Conservation (phyloP, 371 early-diverging fungal species). For the Dentiscutata heterogama region DNA sequence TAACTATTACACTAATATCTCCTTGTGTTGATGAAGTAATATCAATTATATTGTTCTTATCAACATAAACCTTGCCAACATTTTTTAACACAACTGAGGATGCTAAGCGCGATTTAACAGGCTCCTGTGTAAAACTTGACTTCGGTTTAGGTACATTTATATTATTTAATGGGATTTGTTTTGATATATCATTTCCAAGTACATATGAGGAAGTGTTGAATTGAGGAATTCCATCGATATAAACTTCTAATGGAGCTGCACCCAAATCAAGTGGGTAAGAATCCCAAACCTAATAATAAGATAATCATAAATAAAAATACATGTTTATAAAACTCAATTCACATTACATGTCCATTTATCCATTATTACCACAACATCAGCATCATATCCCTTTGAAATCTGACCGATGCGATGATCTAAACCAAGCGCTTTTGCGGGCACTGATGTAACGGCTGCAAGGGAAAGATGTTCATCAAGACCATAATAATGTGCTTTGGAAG, state of each 20-base stretch:
- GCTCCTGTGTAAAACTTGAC: conserved; percentile 34
- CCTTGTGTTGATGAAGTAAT: conserved; percentile 14
- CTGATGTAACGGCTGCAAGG: conserved; percentile 75
- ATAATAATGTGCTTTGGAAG: conserved; percentile 82
- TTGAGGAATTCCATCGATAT: conserved; percentile 78
- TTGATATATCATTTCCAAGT: background rate
- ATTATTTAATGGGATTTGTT: conserved; percentile 12
- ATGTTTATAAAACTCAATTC: background rate
- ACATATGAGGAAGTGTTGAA: conserved; percentile 42
- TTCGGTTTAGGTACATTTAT: conserved; percentile 45
- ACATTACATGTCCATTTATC: too few relatives aligned
- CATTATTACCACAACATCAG: conserved; percentile 75
- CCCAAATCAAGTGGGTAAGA: conserved; percentile 78
- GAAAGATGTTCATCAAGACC: conserved; percentile 75
- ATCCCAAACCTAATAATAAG: conserved; percentile 63
- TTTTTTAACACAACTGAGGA: conserved; percentile 57
- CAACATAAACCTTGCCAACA: conserved; percentile 57
- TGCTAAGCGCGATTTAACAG: background rate
- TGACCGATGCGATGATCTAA: conserved; percentile 78
- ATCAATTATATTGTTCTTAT: conserved; percentile 44
- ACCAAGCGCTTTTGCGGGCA: conserved; percentile 80
- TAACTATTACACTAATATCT: conserved; percentile 56
- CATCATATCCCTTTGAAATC: conserved; percentile 79
- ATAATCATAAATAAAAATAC: background rate
- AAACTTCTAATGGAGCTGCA: conserved; percentile 81